phyloP scores from a whole-genome alignment of 2,329 filamentous ascomycete genomes.

The Cordyceps militaris region DNA sequence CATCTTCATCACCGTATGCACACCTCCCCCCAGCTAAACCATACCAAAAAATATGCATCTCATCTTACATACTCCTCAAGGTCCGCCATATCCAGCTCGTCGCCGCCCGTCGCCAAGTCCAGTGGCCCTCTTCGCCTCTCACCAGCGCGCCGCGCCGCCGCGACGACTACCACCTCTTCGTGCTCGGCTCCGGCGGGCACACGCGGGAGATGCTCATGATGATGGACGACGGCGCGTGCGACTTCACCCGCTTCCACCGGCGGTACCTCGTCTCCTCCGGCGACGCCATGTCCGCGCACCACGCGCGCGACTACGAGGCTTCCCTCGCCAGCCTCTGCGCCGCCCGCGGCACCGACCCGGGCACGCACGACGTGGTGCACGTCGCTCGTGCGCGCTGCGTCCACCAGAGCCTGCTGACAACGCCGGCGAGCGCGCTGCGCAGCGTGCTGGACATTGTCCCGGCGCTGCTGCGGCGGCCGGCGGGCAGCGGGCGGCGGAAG shows the following conservation, averaged over 20 bases:
- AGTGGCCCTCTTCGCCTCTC: conserved; percentile 7
- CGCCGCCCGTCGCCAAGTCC: conserved; percentile 16
- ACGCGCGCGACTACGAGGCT: conserved; percentile 52
- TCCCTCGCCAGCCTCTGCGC: conserved; percentile 23
- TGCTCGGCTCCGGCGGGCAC: conserved; percentile 90
- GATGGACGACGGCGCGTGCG: conserved; percentile 53
- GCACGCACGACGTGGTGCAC: conserved; percentile 55
- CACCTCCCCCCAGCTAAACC: conserved; percentile 3
- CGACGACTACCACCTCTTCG: conserved; percentile 58
- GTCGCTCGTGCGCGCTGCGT: conserved; percentile 74
- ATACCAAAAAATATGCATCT: neutral
- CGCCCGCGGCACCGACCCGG: conserved; percentile 21
- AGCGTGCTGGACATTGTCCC: conserved; percentile 58
- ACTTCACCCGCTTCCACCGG: conserved; percentile 51
- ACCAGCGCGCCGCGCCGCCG: neutral
- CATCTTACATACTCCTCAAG: conserved; percentile 16
- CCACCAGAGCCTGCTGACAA: conserved; percentile 70
- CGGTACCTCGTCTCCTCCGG: conserved; percentile 77
- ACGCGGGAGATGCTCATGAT: conserved; percentile 91
- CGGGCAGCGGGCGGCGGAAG: conserved; percentile 20
- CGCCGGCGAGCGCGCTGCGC: conserved; percentile 59
- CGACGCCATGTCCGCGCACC: conserved; percentile 58
- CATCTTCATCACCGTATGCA: conserved; percentile 27
- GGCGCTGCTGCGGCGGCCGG: conserved; percentile 40
- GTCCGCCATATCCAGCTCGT: conserved; percentile 25